These are phyloP conservation scores for Neoboletus brunneissimus DNA, from an alignment of 768 basidiomycete genomes.

Conservation along the genomic window DNA sequence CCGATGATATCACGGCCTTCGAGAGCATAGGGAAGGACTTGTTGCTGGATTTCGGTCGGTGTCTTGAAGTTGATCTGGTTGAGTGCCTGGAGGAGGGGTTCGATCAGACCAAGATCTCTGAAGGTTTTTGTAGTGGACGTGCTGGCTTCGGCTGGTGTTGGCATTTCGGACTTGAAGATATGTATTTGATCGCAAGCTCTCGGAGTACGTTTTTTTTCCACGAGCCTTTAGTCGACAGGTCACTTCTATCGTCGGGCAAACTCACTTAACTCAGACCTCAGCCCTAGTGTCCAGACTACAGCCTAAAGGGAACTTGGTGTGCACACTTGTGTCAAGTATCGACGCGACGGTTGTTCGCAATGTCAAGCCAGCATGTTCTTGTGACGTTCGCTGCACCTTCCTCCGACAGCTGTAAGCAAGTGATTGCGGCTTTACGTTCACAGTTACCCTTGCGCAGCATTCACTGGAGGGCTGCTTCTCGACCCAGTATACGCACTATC, in stretches of 20 bases:
- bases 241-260: background rate
- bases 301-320: background rate
- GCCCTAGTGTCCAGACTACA: background rate
- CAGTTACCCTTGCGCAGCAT: conserved; percentile 85
- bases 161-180: conserved; percentile 41
- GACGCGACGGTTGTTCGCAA: conserved; percentile 9
- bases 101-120: conserved; percentile 81
- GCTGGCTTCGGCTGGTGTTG: conserved; percentile 60
- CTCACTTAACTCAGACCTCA: background rate
- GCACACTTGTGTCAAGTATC: background rate
- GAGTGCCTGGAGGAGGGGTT: conserved; percentile 84
- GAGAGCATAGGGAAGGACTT: conserved; percentile 83
- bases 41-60: conserved; percentile 89
- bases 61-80: conserved; percentile 75
- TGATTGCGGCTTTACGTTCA: conserved; percentile 58
- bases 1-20: conserved; percentile 96
- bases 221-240: background rate
- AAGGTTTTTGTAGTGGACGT: conserved; percentile 57
- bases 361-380: conserved; percentile 52
- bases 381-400: conserved; percentile 68
- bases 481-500: conserved; percentile 77
- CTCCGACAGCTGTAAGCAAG: conserved; percentile 72
- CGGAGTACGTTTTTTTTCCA: conserved; percentile 14
- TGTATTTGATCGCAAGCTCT: background rate
- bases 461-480: conserved; percentile 83